Percentiles rank a stretch among this genome's conserved stretches.
These are phyloP conservation scores for Kuraishia hungarica DNA, from an alignment of 805 yeast genomes.

Conservation along the genomic window DNA sequence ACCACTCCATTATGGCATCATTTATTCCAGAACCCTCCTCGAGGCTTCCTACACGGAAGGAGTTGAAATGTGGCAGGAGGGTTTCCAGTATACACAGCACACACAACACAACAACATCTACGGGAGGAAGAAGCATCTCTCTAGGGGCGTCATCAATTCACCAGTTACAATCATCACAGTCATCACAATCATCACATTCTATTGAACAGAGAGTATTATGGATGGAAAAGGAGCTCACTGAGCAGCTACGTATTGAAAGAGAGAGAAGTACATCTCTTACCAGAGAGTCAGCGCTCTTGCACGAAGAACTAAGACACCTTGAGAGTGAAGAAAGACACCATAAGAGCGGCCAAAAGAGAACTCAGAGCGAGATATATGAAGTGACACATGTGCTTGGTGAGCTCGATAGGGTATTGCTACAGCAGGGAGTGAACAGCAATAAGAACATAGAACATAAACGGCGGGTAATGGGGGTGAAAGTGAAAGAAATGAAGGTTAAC, in stretches of 20 bases:
- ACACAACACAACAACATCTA: too few species aligned
- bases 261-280: not conserved
- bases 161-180: not conserved
- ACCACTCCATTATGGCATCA: not conserved
- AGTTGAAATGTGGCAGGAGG: not conserved
- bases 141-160: not conserved
- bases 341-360: not conserved
- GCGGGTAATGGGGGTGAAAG: not conserved
- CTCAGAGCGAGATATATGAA: not conserved
- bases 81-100: not conserved
- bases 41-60: not conserved
- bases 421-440: not conserved
- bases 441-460: not conserved
- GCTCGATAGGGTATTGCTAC: constrained; percentile 1
- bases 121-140: not conserved
- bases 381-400: not conserved
- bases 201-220: not conserved
- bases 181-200: not conserved
- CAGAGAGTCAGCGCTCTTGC: not conserved
- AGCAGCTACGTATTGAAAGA: not conserved
- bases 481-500: not conserved
- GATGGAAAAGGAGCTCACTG: not conserved
- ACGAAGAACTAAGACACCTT: not conserved
- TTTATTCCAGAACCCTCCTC: not conserved
- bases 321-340: not conserved